phyloP scores from a whole-genome alignment of 768 basidiomycete genomes.

The Obba rivulosa region DNA sequence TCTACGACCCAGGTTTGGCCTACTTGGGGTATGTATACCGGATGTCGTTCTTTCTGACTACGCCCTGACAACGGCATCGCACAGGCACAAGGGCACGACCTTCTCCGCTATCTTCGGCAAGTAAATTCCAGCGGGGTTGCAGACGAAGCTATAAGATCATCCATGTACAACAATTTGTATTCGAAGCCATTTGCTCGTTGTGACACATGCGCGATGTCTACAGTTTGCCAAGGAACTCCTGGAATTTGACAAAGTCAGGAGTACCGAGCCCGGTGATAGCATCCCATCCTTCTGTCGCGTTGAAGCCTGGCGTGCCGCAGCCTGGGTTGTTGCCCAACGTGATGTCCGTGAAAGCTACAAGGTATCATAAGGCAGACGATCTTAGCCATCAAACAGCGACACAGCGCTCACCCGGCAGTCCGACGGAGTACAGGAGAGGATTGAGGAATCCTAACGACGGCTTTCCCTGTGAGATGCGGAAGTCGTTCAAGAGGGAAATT shows the following conservation, averaged over 20 bases:
- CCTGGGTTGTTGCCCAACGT: slow-evolving; percentile 23
- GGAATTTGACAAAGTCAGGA: slow-evolving; percentile 23
- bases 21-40: slow-evolving; percentile 35
- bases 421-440: slow-evolving; percentile 15
- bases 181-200: too few relatives aligned
- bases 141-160: too few relatives aligned
- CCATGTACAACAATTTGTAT: too few relatives aligned
- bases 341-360: slow-evolving; percentile 7
- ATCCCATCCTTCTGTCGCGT: slow-evolving; percentile 20
- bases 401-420: slow-evolving; percentile 12
- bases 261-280: slow-evolving; percentile 29
- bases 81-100: slow-evolving; percentile 39
- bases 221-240: too few relatives aligned
- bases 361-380: slow-evolving; percentile 19
- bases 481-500: slow-evolving; percentile 32
- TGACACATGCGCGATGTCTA: too few relatives aligned
- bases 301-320: slow-evolving; percentile 22
- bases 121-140: too few relatives aligned
- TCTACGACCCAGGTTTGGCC: slow-evolving; percentile 47
- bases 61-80: too few relatives aligned
- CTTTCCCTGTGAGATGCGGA: slow-evolving; percentile 26
- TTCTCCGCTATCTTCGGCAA: slow-evolving; percentile 38
- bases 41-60: neutral
- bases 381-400: slow-evolving; percentile 3
- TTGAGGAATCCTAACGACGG: slow-evolving; percentile 34